Evolutionary conservation across 768 basidiomycete species (phyloP).

Genomic region (Royoungia palumana): DNA sequence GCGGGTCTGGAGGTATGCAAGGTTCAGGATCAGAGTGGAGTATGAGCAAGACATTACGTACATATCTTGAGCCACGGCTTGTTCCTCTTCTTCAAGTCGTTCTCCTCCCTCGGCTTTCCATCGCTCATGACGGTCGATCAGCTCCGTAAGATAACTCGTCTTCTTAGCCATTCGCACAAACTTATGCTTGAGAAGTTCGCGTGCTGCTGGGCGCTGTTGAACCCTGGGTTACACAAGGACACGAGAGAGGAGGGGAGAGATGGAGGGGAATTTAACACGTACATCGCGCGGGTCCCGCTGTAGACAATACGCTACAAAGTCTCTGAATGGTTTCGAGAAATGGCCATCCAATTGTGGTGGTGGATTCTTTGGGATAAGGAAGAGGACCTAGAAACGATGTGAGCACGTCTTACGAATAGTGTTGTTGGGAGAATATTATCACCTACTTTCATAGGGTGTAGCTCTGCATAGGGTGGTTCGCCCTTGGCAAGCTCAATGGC

Average conservation of each 20-base stretch:
- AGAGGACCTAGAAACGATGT: conserved; percentile 64
- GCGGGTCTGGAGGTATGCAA: conserved; percentile 38
- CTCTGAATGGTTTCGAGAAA: conserved; percentile 90
- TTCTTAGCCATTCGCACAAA: conserved; percentile 95
- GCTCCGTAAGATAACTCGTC: conserved; percentile 88
- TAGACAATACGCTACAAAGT: conserved; percentile 90
- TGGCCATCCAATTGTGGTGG: conserved; percentile 87
- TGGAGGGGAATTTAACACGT: conserved; percentile 24
- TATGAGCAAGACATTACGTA: conserved; percentile 34
- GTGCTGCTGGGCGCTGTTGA: conserved; percentile 84
- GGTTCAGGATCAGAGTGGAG: neutral
- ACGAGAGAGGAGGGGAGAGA: conserved; percentile 2
- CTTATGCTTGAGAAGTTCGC: conserved; percentile 93
- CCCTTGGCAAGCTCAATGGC: conserved; percentile 97
- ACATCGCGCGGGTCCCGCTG: conserved; percentile 94
- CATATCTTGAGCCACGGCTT: conserved; percentile 59
- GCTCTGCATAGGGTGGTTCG: conserved; percentile 96
- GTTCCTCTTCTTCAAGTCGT: conserved; percentile 66
- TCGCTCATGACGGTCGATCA: conserved; percentile 91
- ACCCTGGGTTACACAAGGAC: conserved; percentile 13
- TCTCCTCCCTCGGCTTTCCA: conserved; percentile 92
- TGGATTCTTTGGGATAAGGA: conserved; percentile 97
- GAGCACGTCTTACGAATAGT: neutral
- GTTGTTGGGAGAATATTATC: neutral
- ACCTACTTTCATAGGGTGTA: conserved; percentile 97